A percentile compares a stretch with the other conserved stretches of the same genome.
These are phyloP conservation scores for Phytophthora pisi DNA, from an alignment of 352 stramenopile species.

Conservation along the genomic window DNA sequence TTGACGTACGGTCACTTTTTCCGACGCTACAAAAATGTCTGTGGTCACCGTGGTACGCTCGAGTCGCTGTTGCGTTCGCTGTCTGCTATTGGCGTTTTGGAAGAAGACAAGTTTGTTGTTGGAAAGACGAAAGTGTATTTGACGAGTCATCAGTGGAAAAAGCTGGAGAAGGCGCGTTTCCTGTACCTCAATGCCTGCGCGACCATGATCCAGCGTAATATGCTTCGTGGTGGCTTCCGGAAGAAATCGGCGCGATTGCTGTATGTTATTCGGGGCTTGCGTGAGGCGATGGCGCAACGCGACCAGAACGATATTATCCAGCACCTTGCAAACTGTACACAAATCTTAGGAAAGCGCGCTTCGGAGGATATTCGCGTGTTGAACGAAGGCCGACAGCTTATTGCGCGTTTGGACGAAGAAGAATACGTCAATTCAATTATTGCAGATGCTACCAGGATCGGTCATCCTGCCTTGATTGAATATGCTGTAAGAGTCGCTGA, in stretches of 20 bases:
- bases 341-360: conserved; percentile 59
- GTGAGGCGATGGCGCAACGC: conserved; percentile 55
- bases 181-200: conserved; percentile 82
- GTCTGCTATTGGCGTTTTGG: conserved; percentile 80
- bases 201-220: conserved; percentile 86
- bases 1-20: conserved; percentile 85
- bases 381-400: conserved; percentile 51
- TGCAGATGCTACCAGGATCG: conserved; percentile 58
- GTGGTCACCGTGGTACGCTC: conserved; percentile 72
- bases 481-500: conserved; percentile 67
- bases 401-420: conserved; percentile 74
- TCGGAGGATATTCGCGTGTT: conserved; percentile 71
- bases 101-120: conserved; percentile 81
- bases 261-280: conserved; percentile 61
- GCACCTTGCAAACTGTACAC: conserved; percentile 56
- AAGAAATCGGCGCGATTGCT: conserved; percentile 68
- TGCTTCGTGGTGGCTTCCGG: conserved; percentile 71
- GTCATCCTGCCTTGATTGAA: conserved; percentile 63
- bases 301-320: conserved; percentile 71
- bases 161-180: conserved; percentile 76
- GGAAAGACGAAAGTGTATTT: conserved; percentile 77
- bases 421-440: conserved; percentile 80
- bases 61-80: conserved; percentile 76
- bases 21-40: conserved; percentile 82
- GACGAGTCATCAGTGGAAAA: conserved; percentile 82